Base-by-base conservation (phyloP, 2,329 filamentous ascomycete genomes). In the Penicillium sclerotiorum region DNA sequence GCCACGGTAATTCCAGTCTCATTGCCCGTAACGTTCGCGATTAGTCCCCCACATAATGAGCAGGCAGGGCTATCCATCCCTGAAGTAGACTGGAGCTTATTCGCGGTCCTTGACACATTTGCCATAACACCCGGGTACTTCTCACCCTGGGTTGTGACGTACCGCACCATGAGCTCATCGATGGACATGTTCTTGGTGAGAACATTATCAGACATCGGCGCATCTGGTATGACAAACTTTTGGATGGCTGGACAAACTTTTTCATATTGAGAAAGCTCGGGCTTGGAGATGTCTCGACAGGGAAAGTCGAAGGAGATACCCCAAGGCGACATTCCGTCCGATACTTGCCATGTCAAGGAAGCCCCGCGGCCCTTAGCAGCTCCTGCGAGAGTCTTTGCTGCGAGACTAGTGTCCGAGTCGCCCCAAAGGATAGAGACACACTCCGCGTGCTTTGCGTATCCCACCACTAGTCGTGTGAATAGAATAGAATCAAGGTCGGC, bases 41-140 rank as follows among this genome's bases (percentile, higher is more conserved):
- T 75, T 27, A 83, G 81, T 71, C 88, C 82, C 42, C 82, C 82
- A 68, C 90, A 95, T 8, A 93, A 68, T 27, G 80, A 78, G 62
- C 90, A 95, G 40, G 61, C 60, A 20, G 59, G 59, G 12, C 64
- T 66, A 37, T 57, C 65, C 17, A 61, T 63, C 7, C 67, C 68
- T 39, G 60, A 60, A 18, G 74, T 60, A 0, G 75, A 67, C 38
- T 85, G 77, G 33, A 97, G 78, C 72, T 95, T 96, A 44, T 85
- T 86, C n/a, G 89, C 87, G 27, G 93, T 99, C 55, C 90, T 84
- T 5, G 96, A 93, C 8, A 99, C 94, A 67, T 99, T 99, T 25
- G 92, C 88, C 58, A 99, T 92, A 48, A 97, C 90, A 47, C 89
- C 90, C 3, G 92, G 89, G 64, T 95, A 96, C 51, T 87, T 88